Percentiles rank a stretch among this genome's conserved stretches.
phyloP scores from a whole-genome alignment of 768 basidiomycete genomes.

The Leccinum boreale region DNA sequence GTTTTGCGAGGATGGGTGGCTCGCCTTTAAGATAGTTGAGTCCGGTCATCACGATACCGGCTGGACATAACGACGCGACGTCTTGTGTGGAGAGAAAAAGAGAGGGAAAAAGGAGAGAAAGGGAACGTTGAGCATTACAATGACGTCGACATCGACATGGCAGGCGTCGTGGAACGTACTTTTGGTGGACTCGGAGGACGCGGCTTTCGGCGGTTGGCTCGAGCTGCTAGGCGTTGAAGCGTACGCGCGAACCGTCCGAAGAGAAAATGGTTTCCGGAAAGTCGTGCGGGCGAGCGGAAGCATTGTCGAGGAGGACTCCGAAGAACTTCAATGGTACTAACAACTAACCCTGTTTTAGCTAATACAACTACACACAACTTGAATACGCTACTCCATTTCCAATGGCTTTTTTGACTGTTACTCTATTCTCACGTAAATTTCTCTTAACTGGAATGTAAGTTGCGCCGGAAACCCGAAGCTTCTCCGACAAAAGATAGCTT shows the following conservation, averaged over 20 bases:
- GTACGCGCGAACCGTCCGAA: slow-evolving; percentile 12
- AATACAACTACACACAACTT: no score
- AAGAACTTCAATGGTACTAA: no score
- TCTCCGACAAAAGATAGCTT: no score
- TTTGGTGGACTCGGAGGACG: slow-evolving; percentile 12
- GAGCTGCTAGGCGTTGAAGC: slow-evolving; percentile 6
- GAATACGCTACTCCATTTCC: neutral
- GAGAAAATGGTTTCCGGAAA: slow-evolving; percentile 8
- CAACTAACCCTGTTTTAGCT: no score
- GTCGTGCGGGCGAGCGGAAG: slow-evolving; percentile 12
- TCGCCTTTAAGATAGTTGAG: slow-evolving; percentile 83
- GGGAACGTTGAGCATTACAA: neutral
- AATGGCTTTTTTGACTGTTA: neutral
- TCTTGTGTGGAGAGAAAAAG: slow-evolving; percentile 3
- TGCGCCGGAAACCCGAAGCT: no score
- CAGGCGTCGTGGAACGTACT: slow-evolving; percentile 12
- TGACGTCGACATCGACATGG: no score
- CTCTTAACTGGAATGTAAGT: no score
- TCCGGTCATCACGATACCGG: slow-evolving; percentile 76
- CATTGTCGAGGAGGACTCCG: neutral
- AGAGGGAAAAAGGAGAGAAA: neutral
- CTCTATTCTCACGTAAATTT: no score
- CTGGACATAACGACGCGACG: slow-evolving; percentile 57
- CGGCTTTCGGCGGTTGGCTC: neutral
- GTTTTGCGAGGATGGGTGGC: slow-evolving; percentile 65